Base-by-base conservation (phyloP, 768 basidiomycete genomes). In the Boletus tomentosulus region DNA sequence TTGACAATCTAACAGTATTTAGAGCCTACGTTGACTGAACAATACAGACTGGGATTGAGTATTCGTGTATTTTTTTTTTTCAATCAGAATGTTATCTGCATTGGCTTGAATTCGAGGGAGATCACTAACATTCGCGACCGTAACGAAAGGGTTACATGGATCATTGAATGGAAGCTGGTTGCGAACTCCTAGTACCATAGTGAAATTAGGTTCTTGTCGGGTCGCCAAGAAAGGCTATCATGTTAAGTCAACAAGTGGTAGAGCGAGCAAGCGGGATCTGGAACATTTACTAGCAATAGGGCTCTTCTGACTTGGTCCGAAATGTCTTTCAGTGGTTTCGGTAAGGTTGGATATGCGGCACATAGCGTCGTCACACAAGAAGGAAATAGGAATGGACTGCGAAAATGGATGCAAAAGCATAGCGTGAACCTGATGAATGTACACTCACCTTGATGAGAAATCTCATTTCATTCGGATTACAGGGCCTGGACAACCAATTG, bases 161-260 rank as follows among this genome's bases (percentile, higher is more conserved):
- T 89, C 89, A 64, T 87, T 87, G 62, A 85, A 76, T 35, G 84
- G 66, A 11, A 83, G 59, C 82, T 84, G 44, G 16, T 45, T 9
- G 2, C 16, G 4, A 8, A 9, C n/a, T 38, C 38, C 38, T 10
- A 8, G 3, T 8, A 38, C 15, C 3, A 9, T 37, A 33, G 31
- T 33, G 31, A 8, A 30, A 30, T 6, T 30, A 8, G 28, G 33
- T 13, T 34, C 33, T 38, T 38, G 37, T 38, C 37, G n/a, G 10
- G 4, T 34, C 28, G 7, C 19, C 19, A 30, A 30, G 28, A 30
- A 30, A 30, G 5, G 28, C 28, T 30, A 30, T 30, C 28, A 30
- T 30, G 28, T 4, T 8, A 30, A 30, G 28, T 30, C 6, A 30
- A 30, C 28, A 3, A 30, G 33, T 11, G 30, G 35, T 16, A 16